phyloP scores from a whole-genome alignment of 768 basidiomycete species.

The Cantharellus cinnabarinus region DNA sequence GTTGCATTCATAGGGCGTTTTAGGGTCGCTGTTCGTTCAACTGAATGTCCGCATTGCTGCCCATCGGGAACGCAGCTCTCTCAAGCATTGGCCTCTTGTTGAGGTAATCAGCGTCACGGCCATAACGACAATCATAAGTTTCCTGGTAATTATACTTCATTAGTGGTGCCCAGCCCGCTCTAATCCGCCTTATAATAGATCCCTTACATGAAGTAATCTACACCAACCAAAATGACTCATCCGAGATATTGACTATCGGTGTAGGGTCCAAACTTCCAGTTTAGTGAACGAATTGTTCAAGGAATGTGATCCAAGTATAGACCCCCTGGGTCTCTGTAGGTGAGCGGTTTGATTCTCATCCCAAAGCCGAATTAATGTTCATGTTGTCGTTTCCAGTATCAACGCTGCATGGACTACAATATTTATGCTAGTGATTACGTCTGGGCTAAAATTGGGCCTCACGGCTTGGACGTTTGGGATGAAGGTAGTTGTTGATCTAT shows the following conservation, averaged over 20 bases:
- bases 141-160: slow-evolving; percentile 24
- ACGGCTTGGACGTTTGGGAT: slow-evolving; percentile 67
- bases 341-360: slow-evolving; percentile 16
- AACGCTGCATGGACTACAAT: slow-evolving; percentile 47
- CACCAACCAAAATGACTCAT: background rate
- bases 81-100: slow-evolving; percentile 40
- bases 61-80: slow-evolving; percentile 33
- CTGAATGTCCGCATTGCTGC: slow-evolving; percentile 45
- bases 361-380: background rate
- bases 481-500: slow-evolving; percentile 27
- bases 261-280: slow-evolving; percentile 54
- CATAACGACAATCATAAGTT: slow-evolving; percentile 49
- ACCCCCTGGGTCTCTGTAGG: slow-evolving; percentile 70
- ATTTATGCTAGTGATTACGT: slow-evolving; percentile 43
- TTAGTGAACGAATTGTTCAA: slow-evolving; percentile 65
- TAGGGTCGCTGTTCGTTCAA: slow-evolving; percentile 44
- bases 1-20: slow-evolving; percentile 27
- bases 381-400: slow-evolving; percentile 19
- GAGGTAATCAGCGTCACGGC: slow-evolving; percentile 44
- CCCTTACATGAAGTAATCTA: slow-evolving; percentile 37
- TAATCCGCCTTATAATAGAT: slow-evolving; percentile 21
- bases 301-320: slow-evolving; percentile 53
- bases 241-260: background rate
- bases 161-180: background rate
- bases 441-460: slow-evolving; percentile 35